Conservation (phyloP, 441 rosid species). For the Viola pubescens region DNA sequence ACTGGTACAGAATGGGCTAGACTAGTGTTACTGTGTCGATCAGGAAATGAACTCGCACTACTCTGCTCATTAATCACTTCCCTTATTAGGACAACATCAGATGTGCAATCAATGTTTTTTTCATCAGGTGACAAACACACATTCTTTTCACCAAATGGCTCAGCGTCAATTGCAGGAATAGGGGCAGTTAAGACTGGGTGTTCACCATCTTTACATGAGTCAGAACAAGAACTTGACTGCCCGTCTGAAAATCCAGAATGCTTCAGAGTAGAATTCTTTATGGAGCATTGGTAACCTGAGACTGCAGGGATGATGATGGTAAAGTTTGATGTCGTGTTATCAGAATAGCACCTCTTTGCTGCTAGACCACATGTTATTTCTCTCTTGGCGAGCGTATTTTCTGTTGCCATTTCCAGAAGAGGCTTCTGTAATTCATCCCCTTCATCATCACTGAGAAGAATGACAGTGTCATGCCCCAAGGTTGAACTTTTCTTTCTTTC, state of each 20-base stretch:
- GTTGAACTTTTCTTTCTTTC: constrained; percentile 32
- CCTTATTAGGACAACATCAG: background rate
- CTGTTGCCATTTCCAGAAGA: constrained; percentile 29
- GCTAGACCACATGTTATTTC: background rate
- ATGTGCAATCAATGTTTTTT: background rate
- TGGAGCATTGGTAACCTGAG: background rate
- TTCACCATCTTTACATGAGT: constrained; percentile 18
- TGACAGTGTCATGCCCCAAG: constrained; percentile 36
- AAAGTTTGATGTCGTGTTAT: no score
- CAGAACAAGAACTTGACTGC: constrained; percentile 23
- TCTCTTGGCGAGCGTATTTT: constrained; percentile 22
- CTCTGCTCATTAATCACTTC: background rate
- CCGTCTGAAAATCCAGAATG: constrained; percentile 29
- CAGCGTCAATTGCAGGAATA: constrained; percentile 18
- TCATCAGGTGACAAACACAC: constrained; percentile 2
- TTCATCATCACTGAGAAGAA: constrained; percentile 91
- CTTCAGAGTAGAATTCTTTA: background rate
- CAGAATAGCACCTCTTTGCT: background rate
- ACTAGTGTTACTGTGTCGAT: constrained; percentile 21
- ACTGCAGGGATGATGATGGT: background rate
- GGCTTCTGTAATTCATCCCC: constrained; percentile 43
- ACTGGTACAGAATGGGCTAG: constrained; percentile 28
- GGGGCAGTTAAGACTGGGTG: constrained; percentile 29
- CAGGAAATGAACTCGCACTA: constrained; percentile 18
- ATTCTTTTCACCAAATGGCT: constrained; percentile 22